Percentiles rank a stretch among this genome's conserved stretches.
These are phyloP conservation scores for Arabidopsis suecica DNA, from an alignment of 345 rosid genomes.

Conservation along the genomic window DNA sequence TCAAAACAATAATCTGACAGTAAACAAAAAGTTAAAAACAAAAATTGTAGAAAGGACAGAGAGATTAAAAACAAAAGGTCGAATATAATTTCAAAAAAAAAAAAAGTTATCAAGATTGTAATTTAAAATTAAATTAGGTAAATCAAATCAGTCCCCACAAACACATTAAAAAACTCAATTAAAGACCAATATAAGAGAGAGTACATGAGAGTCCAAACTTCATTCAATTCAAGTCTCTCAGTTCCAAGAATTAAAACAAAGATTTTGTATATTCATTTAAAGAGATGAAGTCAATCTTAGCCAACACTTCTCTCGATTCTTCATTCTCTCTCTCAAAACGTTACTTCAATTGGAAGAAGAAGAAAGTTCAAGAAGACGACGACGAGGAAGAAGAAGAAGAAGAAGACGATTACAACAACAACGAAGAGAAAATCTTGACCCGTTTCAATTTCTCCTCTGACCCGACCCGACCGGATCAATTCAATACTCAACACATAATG, in stretches of 20 bases:
- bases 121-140: background rate
- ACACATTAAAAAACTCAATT: conserved; percentile 29
- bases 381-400: conserved; percentile 57
- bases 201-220: conserved; percentile 29
- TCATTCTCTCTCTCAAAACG: conserved; percentile 92
- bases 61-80: background rate
- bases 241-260: background rate
- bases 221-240: conserved; percentile 35
- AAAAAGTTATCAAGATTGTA: background rate
- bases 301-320: conserved; percentile 73
- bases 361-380: conserved; percentile 60
- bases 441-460: conserved; percentile 36
- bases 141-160: conserved; percentile 27
- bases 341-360: conserved; percentile 83
- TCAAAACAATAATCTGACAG: background rate
- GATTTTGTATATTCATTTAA: conserved; percentile 34
- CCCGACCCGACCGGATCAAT: conserved; percentile 29
- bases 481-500: conserved; percentile 22
- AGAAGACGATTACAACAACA: conserved; percentile 36
- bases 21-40: background rate
- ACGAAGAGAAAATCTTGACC: conserved; percentile 42
- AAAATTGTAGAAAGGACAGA: background rate
- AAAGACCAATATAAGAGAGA: conserved; percentile 33
- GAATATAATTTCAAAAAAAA: background rate
- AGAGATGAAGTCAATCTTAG: conserved; percentile 71